phyloP scores from a whole-genome alignment of 148 eudicot genomes.

The Suaeda aralocaspica region DNA sequence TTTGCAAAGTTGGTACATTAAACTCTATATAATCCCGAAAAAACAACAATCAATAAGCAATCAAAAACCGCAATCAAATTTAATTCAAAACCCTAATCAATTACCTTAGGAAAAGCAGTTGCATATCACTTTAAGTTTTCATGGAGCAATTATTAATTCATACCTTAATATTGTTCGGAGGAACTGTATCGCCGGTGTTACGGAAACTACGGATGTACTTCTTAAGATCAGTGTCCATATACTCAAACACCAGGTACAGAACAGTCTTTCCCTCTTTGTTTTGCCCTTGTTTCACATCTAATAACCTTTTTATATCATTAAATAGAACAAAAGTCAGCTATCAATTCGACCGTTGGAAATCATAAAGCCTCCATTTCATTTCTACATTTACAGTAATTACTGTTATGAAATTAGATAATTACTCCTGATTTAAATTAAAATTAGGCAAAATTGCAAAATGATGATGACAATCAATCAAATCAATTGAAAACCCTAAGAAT shows the following conservation, averaged over 20 bases:
- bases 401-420: too few species aligned
- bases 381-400: too few species aligned
- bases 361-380: too few species aligned
- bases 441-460: not conserved
- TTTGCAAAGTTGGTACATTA: conserved; percentile 95
- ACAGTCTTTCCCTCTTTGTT: conserved; percentile 95
- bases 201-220: conserved; percentile 78
- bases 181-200: conserved; percentile 51
- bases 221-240: conserved; percentile 95
- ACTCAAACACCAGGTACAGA: conserved; percentile 91
- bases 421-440: too few species aligned
- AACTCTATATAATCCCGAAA: conserved; percentile 48
- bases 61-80: not conserved
- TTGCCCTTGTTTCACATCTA: conserved; percentile 94
- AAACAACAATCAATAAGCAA: not conserved
- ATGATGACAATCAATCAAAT: not conserved
- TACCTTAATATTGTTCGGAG: conserved; percentile 64
- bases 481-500: not conserved
- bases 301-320: conserved; percentile 44
- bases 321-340: not conserved
- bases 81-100: not conserved
- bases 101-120: not conserved
- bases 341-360: not conserved
- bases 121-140: not conserved
- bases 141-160: too few species aligned